These are phyloP conservation scores for Phytophthora agathidicida DNA, from an alignment of 352 stramenopile genomes.

Conservation along the genomic window DNA sequence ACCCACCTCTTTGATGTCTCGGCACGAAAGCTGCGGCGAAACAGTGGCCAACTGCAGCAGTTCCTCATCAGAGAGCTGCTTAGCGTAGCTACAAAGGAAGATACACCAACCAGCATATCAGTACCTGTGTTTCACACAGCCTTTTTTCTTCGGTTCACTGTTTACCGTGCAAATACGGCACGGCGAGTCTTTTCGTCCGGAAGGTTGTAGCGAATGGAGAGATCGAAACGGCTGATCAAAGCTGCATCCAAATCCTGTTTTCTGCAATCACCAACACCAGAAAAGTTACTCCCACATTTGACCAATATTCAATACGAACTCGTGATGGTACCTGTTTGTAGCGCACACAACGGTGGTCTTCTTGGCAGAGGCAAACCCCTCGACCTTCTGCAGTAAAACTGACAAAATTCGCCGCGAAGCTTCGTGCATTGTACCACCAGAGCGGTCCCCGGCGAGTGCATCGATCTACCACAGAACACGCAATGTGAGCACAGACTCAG, in stretches of 20 bases:
- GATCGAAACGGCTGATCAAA: slow-evolving; percentile 93
- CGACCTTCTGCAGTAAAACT: slow-evolving; percentile 92
- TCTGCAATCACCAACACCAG: slow-evolving; percentile 35
- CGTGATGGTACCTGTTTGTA: slow-evolving; percentile 77
- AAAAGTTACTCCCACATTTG: not conserved
- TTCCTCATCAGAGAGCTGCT: slow-evolving; percentile 85
- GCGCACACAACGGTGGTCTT: slow-evolving; percentile 94
- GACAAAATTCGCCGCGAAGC: slow-evolving; percentile 92
- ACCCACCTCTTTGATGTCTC: slow-evolving; percentile 94
- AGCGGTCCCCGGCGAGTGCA: slow-evolving; percentile 88
- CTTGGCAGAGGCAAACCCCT: slow-evolving; percentile 92
- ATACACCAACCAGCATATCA: slow-evolving; percentile 2
- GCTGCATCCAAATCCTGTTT: slow-evolving; percentile 94
- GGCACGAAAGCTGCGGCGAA: slow-evolving; percentile 88
- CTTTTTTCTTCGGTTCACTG: not conserved
- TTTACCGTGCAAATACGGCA: slow-evolving; percentile 89
- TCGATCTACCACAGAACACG: slow-evolving; percentile 73
- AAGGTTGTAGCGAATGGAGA: slow-evolving; percentile 93
- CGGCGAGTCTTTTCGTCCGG: slow-evolving; percentile 82
- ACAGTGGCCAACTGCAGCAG: slow-evolving; percentile 77
- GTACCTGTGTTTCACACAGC: not conserved
- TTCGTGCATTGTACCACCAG: slow-evolving; percentile 92
- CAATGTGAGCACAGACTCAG: not conserved
- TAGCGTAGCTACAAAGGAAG: slow-evolving; percentile 72
- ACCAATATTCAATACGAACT: not conserved